Evolutionary conservation across 2,329 filamentous ascomycete species (phyloP).

Genomic region (Penicillium sp.): DNA sequence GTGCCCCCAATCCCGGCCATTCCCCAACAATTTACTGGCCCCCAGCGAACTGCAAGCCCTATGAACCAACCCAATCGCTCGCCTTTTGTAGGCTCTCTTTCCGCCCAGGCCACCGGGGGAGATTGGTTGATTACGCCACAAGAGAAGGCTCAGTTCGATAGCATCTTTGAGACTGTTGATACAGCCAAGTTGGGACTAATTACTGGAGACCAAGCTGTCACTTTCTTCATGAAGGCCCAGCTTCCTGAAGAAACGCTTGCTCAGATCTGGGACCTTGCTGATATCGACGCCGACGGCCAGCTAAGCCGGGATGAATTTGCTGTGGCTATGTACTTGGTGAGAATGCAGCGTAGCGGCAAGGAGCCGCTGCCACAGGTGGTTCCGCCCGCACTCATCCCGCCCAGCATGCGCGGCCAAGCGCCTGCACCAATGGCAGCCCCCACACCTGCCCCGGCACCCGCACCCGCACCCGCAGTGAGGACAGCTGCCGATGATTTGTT

Average conservation of each 20-base stretch:
- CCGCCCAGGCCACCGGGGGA: constrained; percentile 48
- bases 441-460: constrained; percentile 37
- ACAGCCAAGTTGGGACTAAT: constrained; percentile 72
- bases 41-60: constrained; percentile 53
- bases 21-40: constrained; percentile 66
- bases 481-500: constrained; percentile 91
- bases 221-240: constrained; percentile 86
- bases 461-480: constrained; percentile 45
- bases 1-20: constrained; percentile 57
- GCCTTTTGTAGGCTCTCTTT: constrained; percentile 44
- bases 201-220: constrained; percentile 85
- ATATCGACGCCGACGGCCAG: constrained; percentile 82
- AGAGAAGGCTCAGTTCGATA: constrained; percentile 82
- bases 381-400: constrained; percentile 73
- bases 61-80: constrained; percentile 37
- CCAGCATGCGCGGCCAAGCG: constrained; percentile 61
- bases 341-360: constrained; percentile 70
- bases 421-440: constrained; percentile 31
- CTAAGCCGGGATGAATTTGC: constrained; percentile 86
- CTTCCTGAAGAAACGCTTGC: constrained; percentile 81
- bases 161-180: constrained; percentile 75
- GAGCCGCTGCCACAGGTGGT: constrained; percentile 66
- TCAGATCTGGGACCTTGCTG: constrained; percentile 93
- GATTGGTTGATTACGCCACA: constrained; percentile 76
- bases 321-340: constrained; percentile 93